Conservation (phyloP, 768 basidiomycete species). For the Hemileccinum rubropunctum region DNA sequence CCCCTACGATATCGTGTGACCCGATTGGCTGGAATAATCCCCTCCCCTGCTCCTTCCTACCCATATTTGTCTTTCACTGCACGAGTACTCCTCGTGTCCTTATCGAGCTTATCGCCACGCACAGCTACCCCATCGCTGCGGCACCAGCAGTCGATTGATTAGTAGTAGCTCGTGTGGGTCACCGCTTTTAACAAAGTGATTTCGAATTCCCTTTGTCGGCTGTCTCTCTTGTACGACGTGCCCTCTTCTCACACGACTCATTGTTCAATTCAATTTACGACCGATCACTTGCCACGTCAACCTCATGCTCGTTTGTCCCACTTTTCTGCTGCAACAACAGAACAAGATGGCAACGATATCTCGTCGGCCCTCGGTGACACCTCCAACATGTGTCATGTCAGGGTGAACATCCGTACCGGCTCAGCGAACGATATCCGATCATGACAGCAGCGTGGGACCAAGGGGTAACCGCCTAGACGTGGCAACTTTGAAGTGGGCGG, state of each 20-base stretch:
- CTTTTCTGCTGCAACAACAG: no score
- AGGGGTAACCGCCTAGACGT: not conserved
- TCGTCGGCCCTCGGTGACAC: no score
- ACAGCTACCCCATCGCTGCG: no score
- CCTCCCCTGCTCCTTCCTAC: no score
- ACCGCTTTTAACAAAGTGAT: not conserved
- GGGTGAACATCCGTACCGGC: not conserved
- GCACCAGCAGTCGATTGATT: no score
- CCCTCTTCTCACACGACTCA: no score
- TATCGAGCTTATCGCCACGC: not conserved
- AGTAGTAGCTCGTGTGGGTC: no score
- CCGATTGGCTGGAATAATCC: slow-evolving; percentile 26
- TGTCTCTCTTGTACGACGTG: not conserved
- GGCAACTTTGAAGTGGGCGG: not conserved
- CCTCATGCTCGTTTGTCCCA: no score
- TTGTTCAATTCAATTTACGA: no score
- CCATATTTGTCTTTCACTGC: not conserved
- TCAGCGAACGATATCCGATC: not conserved
- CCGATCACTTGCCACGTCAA: no score
- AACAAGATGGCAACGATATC: no score
- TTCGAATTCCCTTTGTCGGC: not conserved
- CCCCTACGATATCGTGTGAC: not conserved
- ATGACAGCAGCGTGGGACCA: not conserved
- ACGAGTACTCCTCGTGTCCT: not conserved
- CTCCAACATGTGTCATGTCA: no score